Conservation (phyloP, 176 grass and related monocot species). For the Aegilops umbellulata region DNA sequence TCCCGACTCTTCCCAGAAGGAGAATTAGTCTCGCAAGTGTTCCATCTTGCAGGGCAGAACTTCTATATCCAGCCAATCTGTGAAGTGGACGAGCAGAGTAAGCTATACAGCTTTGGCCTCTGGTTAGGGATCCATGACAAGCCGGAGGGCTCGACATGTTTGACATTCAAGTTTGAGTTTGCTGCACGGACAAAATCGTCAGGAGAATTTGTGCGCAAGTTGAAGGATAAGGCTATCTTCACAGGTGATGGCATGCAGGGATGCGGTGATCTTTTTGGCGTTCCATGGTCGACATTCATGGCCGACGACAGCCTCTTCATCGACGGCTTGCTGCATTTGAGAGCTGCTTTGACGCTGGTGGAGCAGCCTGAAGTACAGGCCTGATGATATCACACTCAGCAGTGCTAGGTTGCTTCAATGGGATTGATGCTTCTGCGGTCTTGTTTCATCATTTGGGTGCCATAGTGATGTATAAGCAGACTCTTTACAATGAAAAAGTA, state of each 20-base stretch:
- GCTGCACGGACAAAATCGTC: slow-evolving; percentile 52
- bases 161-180: slow-evolving; percentile 69
- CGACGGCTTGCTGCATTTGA: slow-evolving; percentile 67
- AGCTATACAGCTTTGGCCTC: slow-evolving; percentile 64
- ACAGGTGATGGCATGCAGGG: slow-evolving; percentile 55
- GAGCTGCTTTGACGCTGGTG: slow-evolving; percentile 49
- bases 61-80: slow-evolving; percentile 77
- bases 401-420: not conserved
- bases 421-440: not conserved
- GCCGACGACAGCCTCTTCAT: slow-evolving; percentile 77
- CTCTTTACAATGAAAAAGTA: no score
- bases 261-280: slow-evolving; percentile 70
- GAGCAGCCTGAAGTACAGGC: not conserved
- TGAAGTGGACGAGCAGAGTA: slow-evolving; percentile 57
- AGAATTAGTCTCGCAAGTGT: slow-evolving; percentile 59
- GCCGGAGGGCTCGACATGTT: not conserved
- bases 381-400: not conserved
- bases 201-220: slow-evolving; percentile 69
- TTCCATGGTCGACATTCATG: slow-evolving; percentile 73
- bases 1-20: slow-evolving; percentile 60
- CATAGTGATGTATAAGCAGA: no score
- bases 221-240: slow-evolving; percentile 27
- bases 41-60: slow-evolving; percentile 70
- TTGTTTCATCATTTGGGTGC: not conserved
- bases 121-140: slow-evolving; percentile 24